These are phyloP conservation scores for Sideroxylon spinosum DNA, from an alignment of 179 eudicot species.

Conservation along the genomic window DNA sequence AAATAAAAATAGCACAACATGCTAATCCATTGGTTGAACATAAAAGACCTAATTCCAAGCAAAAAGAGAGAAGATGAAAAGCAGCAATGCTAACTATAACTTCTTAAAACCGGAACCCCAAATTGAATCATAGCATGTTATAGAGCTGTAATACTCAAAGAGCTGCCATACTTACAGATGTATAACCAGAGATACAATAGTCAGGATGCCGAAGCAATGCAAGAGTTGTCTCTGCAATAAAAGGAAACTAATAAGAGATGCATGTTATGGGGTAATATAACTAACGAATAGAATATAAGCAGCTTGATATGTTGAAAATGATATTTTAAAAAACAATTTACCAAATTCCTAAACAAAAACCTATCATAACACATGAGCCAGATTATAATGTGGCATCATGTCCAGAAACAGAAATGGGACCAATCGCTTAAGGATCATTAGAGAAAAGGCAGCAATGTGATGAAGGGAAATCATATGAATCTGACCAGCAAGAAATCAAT, in stretches of 20 bases:
- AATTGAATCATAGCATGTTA: neutral
- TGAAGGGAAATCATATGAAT: neutral
- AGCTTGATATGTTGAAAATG: neutral
- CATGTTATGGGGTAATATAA: neutral
- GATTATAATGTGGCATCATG: neutral
- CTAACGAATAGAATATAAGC: neutral
- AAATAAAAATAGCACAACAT: too few species aligned
- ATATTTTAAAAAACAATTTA: neutral
- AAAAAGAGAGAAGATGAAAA: neutral
- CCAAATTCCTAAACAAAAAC: neutral
- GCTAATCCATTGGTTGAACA: neutral
- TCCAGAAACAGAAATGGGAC: neutral
- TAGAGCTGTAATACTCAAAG: neutral
- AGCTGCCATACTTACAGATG: conserved; percentile 61
- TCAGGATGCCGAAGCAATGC: conserved; percentile 96
- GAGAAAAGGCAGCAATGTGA: neutral
- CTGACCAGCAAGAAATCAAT: neutral
- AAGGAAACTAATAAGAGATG: conserved; percentile 8
- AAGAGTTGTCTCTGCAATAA: conserved; percentile 72
- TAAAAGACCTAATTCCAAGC: neutral
- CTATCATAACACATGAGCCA: neutral
- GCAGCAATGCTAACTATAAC: neutral
- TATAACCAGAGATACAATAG: conserved; percentile 87
- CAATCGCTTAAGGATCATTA: neutral
- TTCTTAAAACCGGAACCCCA: neutral